Base-by-base conservation (phyloP, 2,329 filamentous ascomycete genomes). In the Fusarium pseudocircinatum region DNA sequence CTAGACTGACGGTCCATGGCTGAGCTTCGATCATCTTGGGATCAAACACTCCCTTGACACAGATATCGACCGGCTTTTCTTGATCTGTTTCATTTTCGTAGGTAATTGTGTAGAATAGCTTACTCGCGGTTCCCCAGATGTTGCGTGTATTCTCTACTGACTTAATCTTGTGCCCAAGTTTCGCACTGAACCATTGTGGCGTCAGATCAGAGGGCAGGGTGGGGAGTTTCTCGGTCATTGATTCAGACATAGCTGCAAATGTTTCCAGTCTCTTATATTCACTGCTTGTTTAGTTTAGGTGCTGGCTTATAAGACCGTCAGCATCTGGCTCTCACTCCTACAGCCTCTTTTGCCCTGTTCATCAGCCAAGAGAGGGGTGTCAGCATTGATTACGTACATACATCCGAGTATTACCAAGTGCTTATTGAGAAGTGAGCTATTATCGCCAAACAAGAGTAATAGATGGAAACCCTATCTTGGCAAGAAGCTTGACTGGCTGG, bases 31-130 rank as follows among this genome's bases (percentile, higher is more conserved):
- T 70, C 78, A 82, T 82, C 18, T 67, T 70, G 12, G 80, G 80
- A 57, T 82, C 79, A 65, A 84, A 83, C n/a, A 80, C 78, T 24
- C 81, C 82, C 73, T 84, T 84, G 62, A 84, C 66, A 47, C 81
- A 84, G 54, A 84, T 60, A 1, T 69, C 4, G 3, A 12, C 62
- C 4, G 75, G 75, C 4, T 63, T 63, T 26, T 74, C 47, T 24
- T 56, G 39, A 7, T 30, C n/a, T 34, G 54, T 63, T 26, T 67
- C 78, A 37, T 80, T 54, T 32, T 79, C 75, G 65, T 81, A 82
- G 1, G 71, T 73, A 42, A 82, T 61, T 20, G 63, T 75, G 49
- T 72, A 75, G 57, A 79, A 80, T 7, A 80, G 70, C 57, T 80
- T 80, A 24, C 76, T 78, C 2, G 77, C 78, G 10, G 78, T 79